Evolutionary conservation across 176 grass and related monocot species (phyloP).

Genomic region (Phyllostachys edulis): DNA sequence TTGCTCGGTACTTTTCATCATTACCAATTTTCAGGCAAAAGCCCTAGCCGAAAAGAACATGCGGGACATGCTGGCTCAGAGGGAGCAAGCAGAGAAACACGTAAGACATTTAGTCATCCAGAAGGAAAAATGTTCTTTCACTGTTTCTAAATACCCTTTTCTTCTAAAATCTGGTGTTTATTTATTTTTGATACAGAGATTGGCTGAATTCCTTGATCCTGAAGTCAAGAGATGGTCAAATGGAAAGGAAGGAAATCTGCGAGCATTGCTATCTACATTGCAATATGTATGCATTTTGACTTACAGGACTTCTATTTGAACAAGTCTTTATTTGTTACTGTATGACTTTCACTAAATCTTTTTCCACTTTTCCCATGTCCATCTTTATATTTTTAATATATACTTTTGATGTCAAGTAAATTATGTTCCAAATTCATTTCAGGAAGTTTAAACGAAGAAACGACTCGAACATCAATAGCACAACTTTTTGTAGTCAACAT

Average conservation of each 20-base stretch:
- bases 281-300: conserved; percentile 80
- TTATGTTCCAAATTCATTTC: conserved; percentile 18
- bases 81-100: conserved; percentile 89
- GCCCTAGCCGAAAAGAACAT: conserved; percentile 94
- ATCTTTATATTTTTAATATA: conserved; percentile 3
- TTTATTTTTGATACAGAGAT: conserved; percentile 61
- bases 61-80: conserved; percentile 84
- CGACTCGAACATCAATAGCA: background rate
- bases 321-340: background rate
- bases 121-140: background rate
- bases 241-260: conserved; percentile 98
- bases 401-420: background rate
- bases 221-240: conserved; percentile 99
- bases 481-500: conserved; percentile 4
- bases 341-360: conserved; percentile 6
- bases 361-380: background rate
- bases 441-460: conserved; percentile 9
- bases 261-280: conserved; percentile 89
- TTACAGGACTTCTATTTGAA: conserved; percentile 19
- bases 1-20: conserved; percentile 22
- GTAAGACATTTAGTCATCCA: conserved; percentile 47
- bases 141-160: conserved; percentile 18
- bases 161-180: conserved; percentile 7
- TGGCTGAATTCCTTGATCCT: conserved; percentile 88
- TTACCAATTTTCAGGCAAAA: conserved; percentile 70